phyloP scores from a whole-genome alignment of 2,329 filamentous ascomycete genomes.

The Dactylellina cionopaga region DNA sequence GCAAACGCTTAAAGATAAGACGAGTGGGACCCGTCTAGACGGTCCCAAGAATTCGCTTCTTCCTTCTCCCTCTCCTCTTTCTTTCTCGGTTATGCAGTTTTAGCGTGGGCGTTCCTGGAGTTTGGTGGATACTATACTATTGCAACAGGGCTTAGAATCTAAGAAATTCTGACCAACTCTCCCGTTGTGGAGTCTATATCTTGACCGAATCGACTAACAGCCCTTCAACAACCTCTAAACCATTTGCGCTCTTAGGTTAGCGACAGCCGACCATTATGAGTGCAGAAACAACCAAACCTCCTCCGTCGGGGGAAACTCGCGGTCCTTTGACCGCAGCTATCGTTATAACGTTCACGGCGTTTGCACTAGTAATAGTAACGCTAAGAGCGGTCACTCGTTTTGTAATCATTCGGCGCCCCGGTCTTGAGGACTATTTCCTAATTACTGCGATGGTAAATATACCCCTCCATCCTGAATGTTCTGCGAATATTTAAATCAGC shows the following conservation, averaged over 20 bases:
- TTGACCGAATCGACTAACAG: not conserved
- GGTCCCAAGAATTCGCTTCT: slow-evolving; percentile 14
- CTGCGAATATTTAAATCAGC: not conserved
- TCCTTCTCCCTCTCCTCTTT: not conserved
- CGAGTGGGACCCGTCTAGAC: slow-evolving; percentile 5
- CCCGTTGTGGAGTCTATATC: not conserved
- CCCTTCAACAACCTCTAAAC: not conserved
- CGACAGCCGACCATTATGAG: slow-evolving; percentile 19
- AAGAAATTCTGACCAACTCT: too few species aligned
- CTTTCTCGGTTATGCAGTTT: slow-evolving; percentile 24
- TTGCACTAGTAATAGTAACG: slow-evolving; percentile 20
- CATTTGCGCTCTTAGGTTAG: not conserved
- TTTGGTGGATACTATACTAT: slow-evolving; percentile 6
- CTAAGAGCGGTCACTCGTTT: slow-evolving; percentile 37
- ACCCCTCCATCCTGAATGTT: not conserved
- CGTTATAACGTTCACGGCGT: slow-evolving; percentile 37
- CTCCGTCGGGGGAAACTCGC: slow-evolving; percentile 30
- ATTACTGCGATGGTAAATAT: slow-evolving; percentile 33
- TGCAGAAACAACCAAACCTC: not conserved
- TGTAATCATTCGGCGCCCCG: slow-evolving; percentile 36
- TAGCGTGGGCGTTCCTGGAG: slow-evolving; percentile 18
- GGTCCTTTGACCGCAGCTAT: slow-evolving; percentile 47
- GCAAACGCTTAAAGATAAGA: slow-evolving; percentile 12
- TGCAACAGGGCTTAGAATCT: too few species aligned
- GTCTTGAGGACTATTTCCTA: slow-evolving; percentile 45